Evolutionary conservation across 2,329 filamentous ascomycete species (phyloP).

Genomic region (Cytospora mali): DNA sequence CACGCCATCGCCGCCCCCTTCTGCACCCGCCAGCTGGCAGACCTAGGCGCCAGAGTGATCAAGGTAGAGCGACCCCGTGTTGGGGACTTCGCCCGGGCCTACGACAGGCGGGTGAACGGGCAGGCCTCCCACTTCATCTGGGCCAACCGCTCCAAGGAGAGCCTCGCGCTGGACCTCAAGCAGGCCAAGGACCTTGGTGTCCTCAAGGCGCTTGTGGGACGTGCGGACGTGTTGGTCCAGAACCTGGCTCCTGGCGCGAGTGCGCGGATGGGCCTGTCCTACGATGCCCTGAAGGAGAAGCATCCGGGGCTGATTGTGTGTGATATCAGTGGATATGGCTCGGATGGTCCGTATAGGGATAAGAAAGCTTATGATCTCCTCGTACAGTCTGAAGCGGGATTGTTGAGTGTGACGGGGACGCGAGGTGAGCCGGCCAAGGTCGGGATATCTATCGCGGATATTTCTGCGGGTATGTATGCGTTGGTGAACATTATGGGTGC

Average conservation of each 20-base stretch:
- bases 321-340: constrained; percentile 57
- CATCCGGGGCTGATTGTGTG: constrained; percentile 54
- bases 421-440: constrained; percentile 50
- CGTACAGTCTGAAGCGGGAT: constrained; percentile 56
- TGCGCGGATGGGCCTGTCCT: constrained; percentile 50
- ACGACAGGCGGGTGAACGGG: constrained; percentile 53
- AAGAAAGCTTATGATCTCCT: constrained; percentile 60
- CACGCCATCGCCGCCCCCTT: constrained; percentile 59
- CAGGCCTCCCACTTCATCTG: constrained; percentile 58
- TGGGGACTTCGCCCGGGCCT: constrained; percentile 56
- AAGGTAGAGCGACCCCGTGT: constrained; percentile 55
- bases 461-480: constrained; percentile 55
- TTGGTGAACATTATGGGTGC: constrained; percentile 55
- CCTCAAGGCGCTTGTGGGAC: constrained; percentile 46
- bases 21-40: constrained; percentile 56
- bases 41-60: constrained; percentile 57
- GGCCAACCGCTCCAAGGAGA: constrained; percentile 58
- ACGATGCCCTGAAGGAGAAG: constrained; percentile 44
- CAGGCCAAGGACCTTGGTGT: constrained; percentile 44
- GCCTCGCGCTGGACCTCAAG: constrained; percentile 54
- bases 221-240: constrained; percentile 55
- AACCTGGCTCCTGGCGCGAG: constrained; percentile 55
- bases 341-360: constrained; percentile 52
- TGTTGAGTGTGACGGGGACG: constrained; percentile 54
- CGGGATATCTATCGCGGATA: constrained; percentile 58